phyloP scores from a whole-genome alignment of 208 protist species.

The Crithidia fasciculata region DNA sequence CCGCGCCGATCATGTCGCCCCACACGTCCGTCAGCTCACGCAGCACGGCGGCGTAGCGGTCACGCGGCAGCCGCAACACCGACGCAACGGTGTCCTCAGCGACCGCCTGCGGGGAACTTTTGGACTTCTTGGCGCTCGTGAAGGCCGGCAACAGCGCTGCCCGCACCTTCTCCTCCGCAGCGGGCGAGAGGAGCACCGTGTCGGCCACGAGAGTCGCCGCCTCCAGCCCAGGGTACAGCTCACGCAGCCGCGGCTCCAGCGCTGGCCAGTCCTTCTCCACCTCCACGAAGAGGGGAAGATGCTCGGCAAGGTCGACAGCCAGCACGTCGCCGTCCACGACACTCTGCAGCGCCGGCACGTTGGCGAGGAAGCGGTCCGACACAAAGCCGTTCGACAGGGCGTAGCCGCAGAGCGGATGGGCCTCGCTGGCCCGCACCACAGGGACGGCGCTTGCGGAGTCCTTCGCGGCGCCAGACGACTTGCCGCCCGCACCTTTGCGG shows the following conservation, averaged over 20 bases:
- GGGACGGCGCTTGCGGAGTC: not conserved
- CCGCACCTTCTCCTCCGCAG: slow-evolving; percentile 36
- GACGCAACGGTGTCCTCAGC: slow-evolving; percentile 29
- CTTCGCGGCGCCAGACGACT: not conserved
- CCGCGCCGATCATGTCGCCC: slow-evolving; percentile 34
- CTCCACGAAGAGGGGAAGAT: slow-evolving; percentile 60
- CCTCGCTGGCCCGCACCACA: slow-evolving; percentile 43
- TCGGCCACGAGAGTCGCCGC: slow-evolving; percentile 45
- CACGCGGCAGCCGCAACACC: slow-evolving; percentile 37
- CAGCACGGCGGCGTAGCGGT: slow-evolving; percentile 43
- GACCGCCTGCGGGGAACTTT: not conserved
- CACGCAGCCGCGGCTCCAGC: slow-evolving; percentile 46
- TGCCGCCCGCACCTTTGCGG: slow-evolving; percentile 29
- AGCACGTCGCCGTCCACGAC: slow-evolving; percentile 56
- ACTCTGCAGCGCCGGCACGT: slow-evolving; percentile 54
- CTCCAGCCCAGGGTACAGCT: slow-evolving; percentile 62
- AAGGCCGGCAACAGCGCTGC: slow-evolving; percentile 30
- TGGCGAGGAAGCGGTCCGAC: slow-evolving; percentile 60
- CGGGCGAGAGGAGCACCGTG: slow-evolving; percentile 41
- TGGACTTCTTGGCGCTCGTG: slow-evolving; percentile 17
- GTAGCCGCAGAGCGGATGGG: slow-evolving; percentile 64
- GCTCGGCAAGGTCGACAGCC: slow-evolving; percentile 47
- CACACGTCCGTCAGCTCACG: slow-evolving; percentile 44
- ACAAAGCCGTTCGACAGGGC: slow-evolving; percentile 64
- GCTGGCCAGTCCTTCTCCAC: slow-evolving; percentile 51